Base-by-base conservation (phyloP, 179 eudicot species). In the Sideroxylon spinosum region DNA sequence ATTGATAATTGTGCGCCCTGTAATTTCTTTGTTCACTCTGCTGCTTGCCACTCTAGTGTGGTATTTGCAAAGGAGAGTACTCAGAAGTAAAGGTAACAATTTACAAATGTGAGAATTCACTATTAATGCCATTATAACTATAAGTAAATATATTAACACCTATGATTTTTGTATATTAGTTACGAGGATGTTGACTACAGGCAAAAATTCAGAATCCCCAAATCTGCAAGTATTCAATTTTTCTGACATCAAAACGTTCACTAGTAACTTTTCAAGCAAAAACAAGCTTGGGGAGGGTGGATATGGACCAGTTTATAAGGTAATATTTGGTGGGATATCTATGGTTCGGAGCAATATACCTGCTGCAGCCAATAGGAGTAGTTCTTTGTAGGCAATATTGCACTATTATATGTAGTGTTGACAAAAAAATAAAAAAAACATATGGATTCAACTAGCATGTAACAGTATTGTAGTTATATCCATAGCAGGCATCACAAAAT, bases 251-350 rank as follows among this genome's bases (percentile, higher is more conserved):
- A 64, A 52, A 78, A 79, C 68, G 3, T 85, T 86, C 61, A 88
- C 91, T 60, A 64, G 80, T 25, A 80, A 73, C 37, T 88, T 88
- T 74, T 79, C 89, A 0, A 1, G 1, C 22, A 68, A 70, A 56
- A 85, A 83, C 55, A 86, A 81, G 83, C 85, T 88, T 9, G 89
- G 91, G 48, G 83, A 86, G 79, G 87, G 87, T 75, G 90, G 90
- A 29, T 87, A n/a, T 78, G 90, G 88, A 68, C 90, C 87, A 4
- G 88, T 85, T 49, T 86, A 86, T 62, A 86, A 86, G 91, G 91
- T 88, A 84, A 68, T 50, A 50, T 7, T 46, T 79, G 63, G n/a
- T 32, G 10, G 7, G 17, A 26, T 10, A 74, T 37, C 9, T 48
- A 56, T 16, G 4, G 25, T 37, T 37, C 5, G 44, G 3, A 37